A percentile compares a stretch with the other conserved stretches of the same genome.
phyloP scores from a whole-genome alignment of 257 asterid genomes.

The Solanum tarijense region DNA sequence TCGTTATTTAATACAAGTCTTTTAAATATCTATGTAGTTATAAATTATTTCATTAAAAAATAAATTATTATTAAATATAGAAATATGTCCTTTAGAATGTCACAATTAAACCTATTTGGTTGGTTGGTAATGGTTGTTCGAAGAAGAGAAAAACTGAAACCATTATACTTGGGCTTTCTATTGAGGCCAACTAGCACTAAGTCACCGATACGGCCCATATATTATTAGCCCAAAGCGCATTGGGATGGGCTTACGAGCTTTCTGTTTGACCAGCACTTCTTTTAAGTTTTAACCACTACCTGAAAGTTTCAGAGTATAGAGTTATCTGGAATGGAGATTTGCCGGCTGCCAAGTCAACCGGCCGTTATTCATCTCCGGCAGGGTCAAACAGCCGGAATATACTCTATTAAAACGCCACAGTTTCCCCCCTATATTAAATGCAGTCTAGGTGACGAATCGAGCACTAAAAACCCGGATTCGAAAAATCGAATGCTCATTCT shows the following conservation, averaged over 20 bases:
- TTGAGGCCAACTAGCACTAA: background rate
- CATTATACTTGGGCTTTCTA: background rate
- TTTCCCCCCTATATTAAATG: constrained; percentile 16
- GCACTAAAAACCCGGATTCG: constrained; percentile 1
- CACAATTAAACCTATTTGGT: background rate
- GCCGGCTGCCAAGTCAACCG: constrained; percentile 11
- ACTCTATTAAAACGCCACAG: background rate
- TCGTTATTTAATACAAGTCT: background rate
- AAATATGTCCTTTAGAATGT: background rate
- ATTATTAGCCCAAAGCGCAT: background rate
- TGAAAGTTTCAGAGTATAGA: background rate
- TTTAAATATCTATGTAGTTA: background rate
- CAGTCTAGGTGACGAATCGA: constrained; percentile 11
- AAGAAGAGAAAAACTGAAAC: background rate
- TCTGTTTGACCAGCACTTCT: background rate
- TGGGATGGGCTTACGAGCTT: background rate
- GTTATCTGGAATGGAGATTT: constrained; percentile 21
- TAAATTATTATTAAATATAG: background rate
- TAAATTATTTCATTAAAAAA: background rate
- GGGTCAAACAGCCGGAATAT: background rate
- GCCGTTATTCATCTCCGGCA: constrained; percentile 24
- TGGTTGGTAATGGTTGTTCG: background rate
- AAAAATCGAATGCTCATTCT: constrained; percentile 57
- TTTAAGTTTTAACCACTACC: background rate
- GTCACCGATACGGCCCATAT: background rate